phyloP scores from a whole-genome alignment of 2,329 filamentous ascomycete species.

The Diaporthe citrichinensis region DNA sequence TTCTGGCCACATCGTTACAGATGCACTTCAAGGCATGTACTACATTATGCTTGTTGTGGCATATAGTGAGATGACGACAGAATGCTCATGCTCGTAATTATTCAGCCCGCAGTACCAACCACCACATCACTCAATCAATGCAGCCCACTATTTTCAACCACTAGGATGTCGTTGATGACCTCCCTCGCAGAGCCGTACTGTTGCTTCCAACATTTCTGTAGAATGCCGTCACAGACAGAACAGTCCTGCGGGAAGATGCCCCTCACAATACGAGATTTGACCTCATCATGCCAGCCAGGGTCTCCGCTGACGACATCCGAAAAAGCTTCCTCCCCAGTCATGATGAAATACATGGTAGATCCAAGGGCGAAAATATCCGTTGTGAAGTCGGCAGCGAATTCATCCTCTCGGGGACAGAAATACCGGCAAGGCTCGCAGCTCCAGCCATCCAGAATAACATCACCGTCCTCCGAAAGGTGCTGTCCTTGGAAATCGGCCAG shows the following conservation, averaged over 20 bases:
- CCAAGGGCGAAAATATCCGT: not conserved
- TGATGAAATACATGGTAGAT: not conserved
- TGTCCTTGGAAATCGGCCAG: not conserved
- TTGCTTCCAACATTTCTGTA: not conserved
- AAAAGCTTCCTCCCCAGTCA: not conserved
- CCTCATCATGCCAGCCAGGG: not conserved
- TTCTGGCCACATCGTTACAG: too few relatives aligned
- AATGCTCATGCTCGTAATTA: too few relatives aligned
- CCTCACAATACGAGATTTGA: not conserved
- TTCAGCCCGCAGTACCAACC: too few relatives aligned
- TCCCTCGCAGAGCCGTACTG: not conserved
- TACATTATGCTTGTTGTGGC: too few relatives aligned
- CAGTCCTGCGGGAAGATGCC: not conserved
- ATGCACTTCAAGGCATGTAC: too few relatives aligned
- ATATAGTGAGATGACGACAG: too few relatives aligned
- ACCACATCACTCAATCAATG: too few relatives aligned
- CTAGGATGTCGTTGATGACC: not conserved
- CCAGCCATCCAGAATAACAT: not conserved
- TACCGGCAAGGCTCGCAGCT: not conserved
- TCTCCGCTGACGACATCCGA: not conserved
- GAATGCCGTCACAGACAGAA: not conserved
- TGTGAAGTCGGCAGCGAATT: not conserved
- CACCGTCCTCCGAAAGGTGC: not conserved
- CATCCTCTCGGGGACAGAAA: not conserved
- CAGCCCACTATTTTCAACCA: not conserved